phyloP scores from a whole-genome alignment of 306 rosid genomes.

The Notholithocarpus densiflorus region DNA sequence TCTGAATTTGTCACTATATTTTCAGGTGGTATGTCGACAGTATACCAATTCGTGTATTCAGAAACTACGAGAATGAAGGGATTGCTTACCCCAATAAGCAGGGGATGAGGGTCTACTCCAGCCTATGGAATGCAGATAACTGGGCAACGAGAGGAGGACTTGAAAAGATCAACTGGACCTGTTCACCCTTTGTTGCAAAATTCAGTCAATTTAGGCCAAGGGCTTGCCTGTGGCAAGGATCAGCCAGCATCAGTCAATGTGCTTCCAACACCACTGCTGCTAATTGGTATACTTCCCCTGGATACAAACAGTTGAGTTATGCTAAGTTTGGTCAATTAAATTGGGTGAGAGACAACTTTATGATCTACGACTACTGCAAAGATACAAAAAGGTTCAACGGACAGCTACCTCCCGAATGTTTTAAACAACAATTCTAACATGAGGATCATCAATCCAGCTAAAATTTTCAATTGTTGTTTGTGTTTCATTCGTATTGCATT shows the following conservation, averaged over 20 bases:
- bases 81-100: conserved; percentile 69
- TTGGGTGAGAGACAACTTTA: conserved; percentile 53
- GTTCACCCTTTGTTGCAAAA: conserved; percentile 67
- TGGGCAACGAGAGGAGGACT: conserved; percentile 90
- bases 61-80: conserved; percentile 55
- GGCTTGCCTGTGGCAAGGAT: conserved; percentile 73
- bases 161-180: conserved; percentile 57
- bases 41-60: conserved; percentile 70
- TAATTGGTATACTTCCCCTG: conserved; percentile 72
- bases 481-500: conserved; percentile 19
- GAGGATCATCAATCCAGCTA: not conserved
- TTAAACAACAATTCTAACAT: conserved; percentile 39
- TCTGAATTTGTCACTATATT: not conserved
- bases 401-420: conserved; percentile 56
- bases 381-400: conserved; percentile 62
- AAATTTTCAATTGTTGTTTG: not conserved
- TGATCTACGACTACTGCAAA: conserved; percentile 78
- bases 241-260: conserved; percentile 47
- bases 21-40: conserved; percentile 78
- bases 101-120: conserved; percentile 70
- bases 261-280: conserved; percentile 30
- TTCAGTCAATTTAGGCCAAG: conserved; percentile 56
- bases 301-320: conserved; percentile 36
- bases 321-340: conserved; percentile 42
- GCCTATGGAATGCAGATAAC: conserved; percentile 72